Conservation (phyloP, 148 eudicot genomes). For the Salicornia ramosissima region DNA sequence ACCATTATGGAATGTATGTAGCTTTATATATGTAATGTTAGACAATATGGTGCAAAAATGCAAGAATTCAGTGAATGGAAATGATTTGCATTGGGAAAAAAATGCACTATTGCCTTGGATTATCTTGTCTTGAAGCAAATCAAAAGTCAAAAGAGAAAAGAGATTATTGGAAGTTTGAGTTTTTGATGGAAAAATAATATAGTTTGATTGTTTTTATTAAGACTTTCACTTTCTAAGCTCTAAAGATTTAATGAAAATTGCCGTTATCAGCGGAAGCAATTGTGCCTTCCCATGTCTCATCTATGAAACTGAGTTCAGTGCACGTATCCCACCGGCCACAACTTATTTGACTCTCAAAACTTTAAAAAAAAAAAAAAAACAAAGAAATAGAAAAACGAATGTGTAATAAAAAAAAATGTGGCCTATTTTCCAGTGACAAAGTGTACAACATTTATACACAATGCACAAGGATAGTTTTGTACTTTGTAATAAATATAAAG, state of each 20-base stretch:
- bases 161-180: neutral
- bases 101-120: neutral
- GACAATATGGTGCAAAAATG: neutral
- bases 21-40: neutral
- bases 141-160: conserved; percentile 17
- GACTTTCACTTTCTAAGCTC: neutral
- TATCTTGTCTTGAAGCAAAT: neutral
- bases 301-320: conserved; percentile 20
- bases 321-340: conserved; percentile 21
- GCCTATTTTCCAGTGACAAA: no score
- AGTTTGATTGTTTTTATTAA: neutral
- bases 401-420: neutral
- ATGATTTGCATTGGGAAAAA: neutral
- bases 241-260: conserved; percentile 10
- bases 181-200: neutral
- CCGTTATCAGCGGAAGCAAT: conserved; percentile 25
- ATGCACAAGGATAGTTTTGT: no score
- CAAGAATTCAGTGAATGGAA: neutral
- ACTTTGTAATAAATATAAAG: no score
- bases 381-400: neutral
- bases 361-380: no score
- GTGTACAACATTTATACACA: no score
- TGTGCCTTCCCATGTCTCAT: conserved; percentile 22
- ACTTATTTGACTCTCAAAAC: conserved; percentile 6
- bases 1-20: conserved; percentile 41